Base-by-base conservation (phyloP, 2,329 filamentous ascomycete species). In the Venturia nashicola region DNA sequence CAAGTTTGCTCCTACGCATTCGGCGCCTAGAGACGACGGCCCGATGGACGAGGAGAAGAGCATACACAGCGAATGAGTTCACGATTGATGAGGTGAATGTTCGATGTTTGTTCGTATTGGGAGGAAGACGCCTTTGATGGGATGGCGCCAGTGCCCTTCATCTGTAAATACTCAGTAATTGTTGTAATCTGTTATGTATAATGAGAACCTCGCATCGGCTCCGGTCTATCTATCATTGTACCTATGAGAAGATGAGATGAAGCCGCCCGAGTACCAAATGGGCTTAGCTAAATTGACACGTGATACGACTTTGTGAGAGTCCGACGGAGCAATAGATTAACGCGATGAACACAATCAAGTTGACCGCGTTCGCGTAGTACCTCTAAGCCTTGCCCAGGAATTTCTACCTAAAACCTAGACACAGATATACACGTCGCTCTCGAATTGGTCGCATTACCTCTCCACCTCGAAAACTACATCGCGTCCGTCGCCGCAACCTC, bases 1-100 rank as follows among this genome's bases (percentile, higher is more conserved):
- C 39, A 74, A 72, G 54, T 79, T 77, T 66, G 76, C 77, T 1
- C 77, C 77, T 2, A 63, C 34, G 18, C 44, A 39, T 44, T 11
- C 43, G 43, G 48, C 23, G 11, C 61, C 61, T 8, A 51, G 34
- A 8, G 20, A 12, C n/a, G 46, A 34, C 32, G 40, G 48, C 18
- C 16, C 14, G 7, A 51, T 18, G 7, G 61, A 63, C 40, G 61
- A 59, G 32, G 61, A 63, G 61, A 62, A 62, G 60, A 39, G 23
- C 16, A 20, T 39, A 32, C 20, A 61, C n/a, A 61, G 42, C 59
- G 59, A 34, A 43, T 62, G 16, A 57, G 27, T 23, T 20, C 11
- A 14, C 9, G 5, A 57, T 11, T 8, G 32, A n/a, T 36, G 27
- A 36, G 32, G 7, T n/a, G 27, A 36, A n/a, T n/a, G 27, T 57